Conservation (phyloP, 2,329 filamentous ascomycete species). For the Phyllachora maydis region DNA sequence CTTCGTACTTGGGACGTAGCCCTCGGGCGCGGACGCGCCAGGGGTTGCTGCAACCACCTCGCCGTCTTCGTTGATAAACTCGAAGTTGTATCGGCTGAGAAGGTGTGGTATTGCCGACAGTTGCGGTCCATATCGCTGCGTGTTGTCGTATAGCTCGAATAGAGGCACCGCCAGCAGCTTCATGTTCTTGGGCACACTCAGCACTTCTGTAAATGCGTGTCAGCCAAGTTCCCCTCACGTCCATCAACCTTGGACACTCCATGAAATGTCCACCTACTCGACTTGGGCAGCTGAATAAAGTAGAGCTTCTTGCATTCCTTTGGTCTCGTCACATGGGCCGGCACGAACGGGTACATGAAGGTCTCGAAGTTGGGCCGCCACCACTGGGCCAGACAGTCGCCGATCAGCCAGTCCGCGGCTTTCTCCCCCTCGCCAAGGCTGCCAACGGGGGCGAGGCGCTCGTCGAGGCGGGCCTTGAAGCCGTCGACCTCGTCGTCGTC, state of each 20-base stretch:
- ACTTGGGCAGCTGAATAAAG: constrained; percentile 82
- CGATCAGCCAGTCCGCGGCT: constrained; percentile 74
- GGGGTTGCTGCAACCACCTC: constrained; percentile 74
- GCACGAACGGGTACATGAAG: constrained; percentile 98
- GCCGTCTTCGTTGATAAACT: constrained; percentile 87
- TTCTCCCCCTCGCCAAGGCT: constrained; percentile 72
- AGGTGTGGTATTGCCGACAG: constrained; percentile 91
- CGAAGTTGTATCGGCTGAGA: constrained; percentile 88
- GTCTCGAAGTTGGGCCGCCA: constrained; percentile 99
- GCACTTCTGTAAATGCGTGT: constrained; percentile 46
- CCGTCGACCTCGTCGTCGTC: constrained; percentile 83
- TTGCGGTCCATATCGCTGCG: constrained; percentile 81
- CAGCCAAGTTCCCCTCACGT: no score
- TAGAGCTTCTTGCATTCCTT: constrained; percentile 99
- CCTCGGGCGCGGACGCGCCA: constrained; percentile 38
- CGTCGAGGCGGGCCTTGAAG: constrained; percentile 87
- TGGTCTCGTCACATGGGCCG: constrained; percentile 82
- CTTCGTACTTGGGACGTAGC: constrained; percentile 41
- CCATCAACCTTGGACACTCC: no score
- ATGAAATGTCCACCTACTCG: constrained; percentile 63
- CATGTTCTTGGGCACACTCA: constrained; percentile 98
- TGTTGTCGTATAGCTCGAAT: constrained; percentile 97
- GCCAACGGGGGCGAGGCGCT: constrained; percentile 82
- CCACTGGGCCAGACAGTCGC: constrained; percentile 92
- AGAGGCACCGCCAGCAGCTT: constrained; percentile 91